Base-by-base conservation (phyloP, 208 protist species). In the Leishmania guyanensis region DNA sequence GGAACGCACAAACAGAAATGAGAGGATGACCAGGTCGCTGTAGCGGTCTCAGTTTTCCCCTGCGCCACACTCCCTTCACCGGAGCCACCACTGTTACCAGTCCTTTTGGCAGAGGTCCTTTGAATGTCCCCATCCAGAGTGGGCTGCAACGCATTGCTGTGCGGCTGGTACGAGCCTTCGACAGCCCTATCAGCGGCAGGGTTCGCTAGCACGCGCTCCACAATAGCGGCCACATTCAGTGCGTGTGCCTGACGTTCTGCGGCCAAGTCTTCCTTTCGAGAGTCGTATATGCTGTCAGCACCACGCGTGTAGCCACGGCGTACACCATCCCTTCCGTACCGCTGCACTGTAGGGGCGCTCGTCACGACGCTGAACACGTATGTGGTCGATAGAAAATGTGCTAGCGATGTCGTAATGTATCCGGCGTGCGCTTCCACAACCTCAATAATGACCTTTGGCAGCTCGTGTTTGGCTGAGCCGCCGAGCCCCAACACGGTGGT, bases 371-470 rank as follows among this genome's bases (percentile, higher is more conserved):
- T 84, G 65, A 84, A 84, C 2, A 84, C 75, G 10, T 77, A 20
- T 36, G 75, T 17, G 50, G 65, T 50, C 1, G 75, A 75, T 5
- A 84, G 46, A 53, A 77, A 80, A 20, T 77, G 60, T 26, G 75
- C 56, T 16, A 80, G 74, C 14, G 81, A 84, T 22, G 81, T 51
- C 29, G 81, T 84, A 36, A 84, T 80, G 75, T 84, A 84, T 33
- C 81, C 81, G 1, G 50, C 5, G 68, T 84, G 29, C 16, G 75
- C 71, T 43, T 84, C 81, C 26, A 80, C 48, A 26, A 84, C 81
- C 5, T 80, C 66, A 43, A 80, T 84, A 0, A 80, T 75, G 17
- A 77, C 46, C 46, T 80, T 64, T 51, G 58, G 48, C 68, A 36
- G 48, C 2, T 62, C 51, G 9, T 26, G 39, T 10, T 26, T 17